Evolutionary conservation across 2,329 filamentous ascomycete species (phyloP).

Genomic region (Drechslerella coelobrocha): DNA sequence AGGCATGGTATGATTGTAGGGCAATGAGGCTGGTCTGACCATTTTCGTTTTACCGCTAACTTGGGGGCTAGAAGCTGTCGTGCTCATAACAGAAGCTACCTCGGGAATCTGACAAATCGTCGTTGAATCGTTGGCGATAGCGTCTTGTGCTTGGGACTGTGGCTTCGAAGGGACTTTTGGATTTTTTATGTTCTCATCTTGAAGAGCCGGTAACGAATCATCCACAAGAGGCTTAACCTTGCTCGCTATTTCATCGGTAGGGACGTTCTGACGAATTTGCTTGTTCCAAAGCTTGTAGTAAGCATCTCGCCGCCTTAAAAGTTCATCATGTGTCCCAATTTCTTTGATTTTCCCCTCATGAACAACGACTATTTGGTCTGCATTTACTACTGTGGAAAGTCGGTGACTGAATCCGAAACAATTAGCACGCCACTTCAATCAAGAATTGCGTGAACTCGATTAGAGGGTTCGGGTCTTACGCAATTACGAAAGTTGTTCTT

Average conservation of each 20-base stretch:
- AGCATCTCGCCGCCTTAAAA: conserved; percentile 67
- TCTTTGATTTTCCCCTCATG: conserved; percentile 70
- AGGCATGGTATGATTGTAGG: conserved; percentile 24
- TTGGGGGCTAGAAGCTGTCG: background rate
- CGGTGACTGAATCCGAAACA: conserved; percentile 63
- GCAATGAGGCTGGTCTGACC: conserved; percentile 48
- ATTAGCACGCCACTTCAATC: conserved; percentile 41
- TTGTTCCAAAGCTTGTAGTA: conserved; percentile 72
- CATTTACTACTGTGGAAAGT: conserved; percentile 74
- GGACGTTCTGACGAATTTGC: conserved; percentile 59
- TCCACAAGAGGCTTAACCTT: conserved; percentile 25
- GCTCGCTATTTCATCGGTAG: conserved; percentile 21
- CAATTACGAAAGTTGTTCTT: conserved; percentile 64
- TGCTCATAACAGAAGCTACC: background rate
- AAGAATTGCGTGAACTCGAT: background rate
- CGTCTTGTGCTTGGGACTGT: background rate
- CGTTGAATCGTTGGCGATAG: conserved; percentile 40
- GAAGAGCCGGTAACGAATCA: conserved; percentile 8
- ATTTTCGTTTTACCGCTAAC: conserved; percentile 12
- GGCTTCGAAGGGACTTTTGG: conserved; percentile 40
- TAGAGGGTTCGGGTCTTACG: conserved; percentile 60
- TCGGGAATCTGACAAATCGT: conserved; percentile 21
- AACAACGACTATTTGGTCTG: conserved; percentile 72
- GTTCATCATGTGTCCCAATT: conserved; percentile 67
- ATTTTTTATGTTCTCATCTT: conserved; percentile 36